Base-by-base conservation (phyloP, 176 grass and related monocot genomes). In the Urochloa ruziziensis region DNA sequence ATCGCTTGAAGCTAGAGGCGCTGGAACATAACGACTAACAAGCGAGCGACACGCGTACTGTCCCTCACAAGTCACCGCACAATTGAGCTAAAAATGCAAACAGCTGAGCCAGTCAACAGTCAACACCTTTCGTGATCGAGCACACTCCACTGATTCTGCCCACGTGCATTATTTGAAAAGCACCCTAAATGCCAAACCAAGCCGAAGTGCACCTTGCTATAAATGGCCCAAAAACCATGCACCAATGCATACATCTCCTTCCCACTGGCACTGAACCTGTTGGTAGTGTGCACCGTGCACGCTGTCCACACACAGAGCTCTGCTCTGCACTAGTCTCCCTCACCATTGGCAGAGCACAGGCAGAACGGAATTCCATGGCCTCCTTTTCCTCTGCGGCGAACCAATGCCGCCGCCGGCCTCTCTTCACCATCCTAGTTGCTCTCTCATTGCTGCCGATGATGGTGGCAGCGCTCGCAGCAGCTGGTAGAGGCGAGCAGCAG, bases 401-500 rank as follows among this genome's bases (percentile, higher is more conserved):
- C 51, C 52, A 59, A 33, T 10, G 35, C 49, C 16, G 35, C 49
- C 49, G 52, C 5, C 83, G 68, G 69, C 63, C 53, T 47, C 65
- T 85, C 83, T 49, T 87, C 79, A 39, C 80, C 71, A 11, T 75
- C 62, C n/a, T 78, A 16, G 10, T 75, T 53, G 43, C 63, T 47
- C 32, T 88, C 53, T 88, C 61, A 37, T 67, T 77, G 63, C 72
- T 62, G 75, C 75, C 67, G 64, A n/a, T n/a, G n/a, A n/a, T n/a
- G n/a, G 39, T 58, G 64, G 37, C 67, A 32, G 40, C 52, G 74
- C 24, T 70, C 7, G 67, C 79, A n/a, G 8, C 62, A 37, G 30
- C 71, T 48, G 30, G 51, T 29, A 52, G 35, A 29, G 71, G 60
- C 21, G 85, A 87, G 64, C 47, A 83, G 83, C 66, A 83, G 40